Conservation (phyloP, 352 stramenopile genomes). For the Albugo laibachii region DNA sequence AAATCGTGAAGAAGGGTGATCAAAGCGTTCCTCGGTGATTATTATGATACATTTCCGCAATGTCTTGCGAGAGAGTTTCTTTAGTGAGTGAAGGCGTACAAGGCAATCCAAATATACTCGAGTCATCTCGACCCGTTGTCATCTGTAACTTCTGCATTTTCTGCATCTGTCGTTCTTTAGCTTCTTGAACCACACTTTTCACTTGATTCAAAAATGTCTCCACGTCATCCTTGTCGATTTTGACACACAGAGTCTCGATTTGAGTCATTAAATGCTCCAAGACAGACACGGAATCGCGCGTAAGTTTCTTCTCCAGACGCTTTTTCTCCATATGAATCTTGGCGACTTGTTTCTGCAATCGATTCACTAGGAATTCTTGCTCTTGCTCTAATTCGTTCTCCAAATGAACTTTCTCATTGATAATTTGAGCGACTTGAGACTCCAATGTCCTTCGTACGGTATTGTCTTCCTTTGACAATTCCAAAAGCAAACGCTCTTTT, state of each 20-base stretch:
- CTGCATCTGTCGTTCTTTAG: constrained; percentile 14
- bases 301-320: constrained; percentile 50
- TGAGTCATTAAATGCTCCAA: constrained; percentile 51
- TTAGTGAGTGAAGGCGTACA: constrained; percentile 2
- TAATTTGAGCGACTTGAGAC: constrained; percentile 59
- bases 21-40: constrained; percentile 58
- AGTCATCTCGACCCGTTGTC: constrained; percentile 40
- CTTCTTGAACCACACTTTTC: constrained; percentile 11
- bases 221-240: constrained; percentile 27
- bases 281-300: constrained; percentile 45
- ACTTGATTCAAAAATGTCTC: constrained; percentile 42
- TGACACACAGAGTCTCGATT: constrained; percentile 27
- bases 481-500: constrained; percentile 42
- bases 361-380: constrained; percentile 75
- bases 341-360: constrained; percentile 63
- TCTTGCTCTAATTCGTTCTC: constrained; percentile 79
- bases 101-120: constrained; percentile 21
- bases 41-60: constrained; percentile 31
- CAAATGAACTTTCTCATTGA: constrained; percentile 66
- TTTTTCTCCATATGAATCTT: constrained; percentile 42
- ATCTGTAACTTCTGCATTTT: constrained; percentile 35
- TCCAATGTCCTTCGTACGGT: constrained; percentile 40
- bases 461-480: constrained; percentile 48
- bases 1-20: too few relatives aligned
- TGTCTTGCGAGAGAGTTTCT: constrained; percentile 24